A percentile compares a stretch with the other conserved stretches of the same genome.
These are phyloP conservation scores for Penicillium sp. DNA, from an alignment of 2,329 filamentous ascomycete species.

Conservation along the genomic window DNA sequence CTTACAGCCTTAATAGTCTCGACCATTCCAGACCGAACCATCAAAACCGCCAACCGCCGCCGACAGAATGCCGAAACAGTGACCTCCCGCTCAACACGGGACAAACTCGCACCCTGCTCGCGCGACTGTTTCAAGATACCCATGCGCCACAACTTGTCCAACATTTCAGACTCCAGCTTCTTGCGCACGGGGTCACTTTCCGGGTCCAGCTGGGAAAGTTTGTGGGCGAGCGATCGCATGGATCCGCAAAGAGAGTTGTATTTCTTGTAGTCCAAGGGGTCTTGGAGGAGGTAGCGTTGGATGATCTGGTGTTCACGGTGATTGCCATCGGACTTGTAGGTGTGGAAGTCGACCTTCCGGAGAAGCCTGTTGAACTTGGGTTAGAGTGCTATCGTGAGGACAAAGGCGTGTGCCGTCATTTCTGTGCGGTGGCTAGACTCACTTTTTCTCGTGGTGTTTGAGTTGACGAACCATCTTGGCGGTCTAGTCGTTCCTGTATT, in stretches of 20 bases:
- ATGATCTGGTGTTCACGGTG: slow-evolving; percentile 81
- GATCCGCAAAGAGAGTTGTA: slow-evolving; percentile 71
- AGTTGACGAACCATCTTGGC: slow-evolving; percentile 84
- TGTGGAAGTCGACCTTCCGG: slow-evolving; percentile 88
- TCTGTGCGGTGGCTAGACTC: slow-evolving; percentile 8
- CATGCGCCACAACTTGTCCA: slow-evolving; percentile 93
- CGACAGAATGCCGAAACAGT: slow-evolving; percentile 89
- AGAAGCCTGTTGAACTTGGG: slow-evolving; percentile 58
- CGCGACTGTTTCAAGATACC: slow-evolving; percentile 75
- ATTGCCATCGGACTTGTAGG: slow-evolving; percentile 82
- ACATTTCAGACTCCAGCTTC: slow-evolving; percentile 81
- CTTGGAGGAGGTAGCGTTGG: slow-evolving; percentile 87
- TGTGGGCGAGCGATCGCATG: slow-evolving; percentile 87
- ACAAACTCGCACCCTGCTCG: slow-evolving; percentile 71
- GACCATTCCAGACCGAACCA: slow-evolving; percentile 88
- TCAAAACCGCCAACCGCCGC: slow-evolving; percentile 80
- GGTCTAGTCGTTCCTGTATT: neutral
- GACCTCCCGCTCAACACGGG: slow-evolving; percentile 76
- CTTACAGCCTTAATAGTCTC: slow-evolving; percentile 78
- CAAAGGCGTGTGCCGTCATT: neutral
- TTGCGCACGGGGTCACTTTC: slow-evolving; percentile 73
- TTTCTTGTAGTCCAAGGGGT: slow-evolving; percentile 78
- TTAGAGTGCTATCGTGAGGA: neutral
- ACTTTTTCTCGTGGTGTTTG: slow-evolving; percentile 94
- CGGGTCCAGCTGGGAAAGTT: slow-evolving; percentile 76